Evolutionary conservation across 192 early-diverging fungal genomes (phyloP).

Genomic region (Endogone sp.): DNA sequence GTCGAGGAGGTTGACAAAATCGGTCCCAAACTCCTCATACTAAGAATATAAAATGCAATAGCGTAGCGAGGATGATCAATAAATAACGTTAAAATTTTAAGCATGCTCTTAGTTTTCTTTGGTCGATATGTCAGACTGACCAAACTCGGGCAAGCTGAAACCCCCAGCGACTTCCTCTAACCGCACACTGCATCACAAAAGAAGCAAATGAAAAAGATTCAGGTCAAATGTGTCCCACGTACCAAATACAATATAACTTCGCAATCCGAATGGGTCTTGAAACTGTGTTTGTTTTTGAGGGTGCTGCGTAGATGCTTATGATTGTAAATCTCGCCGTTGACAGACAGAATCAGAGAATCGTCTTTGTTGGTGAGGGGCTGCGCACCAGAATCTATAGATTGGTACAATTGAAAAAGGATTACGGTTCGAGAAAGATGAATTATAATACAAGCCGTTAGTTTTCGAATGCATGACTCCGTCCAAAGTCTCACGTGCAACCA

Average conservation of each 20-base stretch:
- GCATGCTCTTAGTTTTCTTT: conserved; percentile 16
- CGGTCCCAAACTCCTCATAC: conserved; percentile 84
- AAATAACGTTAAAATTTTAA: too few species aligned
- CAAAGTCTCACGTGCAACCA: too few species aligned
- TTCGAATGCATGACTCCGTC: too few species aligned
- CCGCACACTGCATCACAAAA: neutral
- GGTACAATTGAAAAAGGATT: neutral
- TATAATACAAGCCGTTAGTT: too few species aligned
- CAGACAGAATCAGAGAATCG: conserved; percentile 80
- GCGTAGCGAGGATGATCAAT: too few species aligned
- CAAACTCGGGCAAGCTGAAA: neutral
- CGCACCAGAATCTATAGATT: conserved; percentile 76
- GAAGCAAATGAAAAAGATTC: neutral
- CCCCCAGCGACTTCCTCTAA: too few species aligned
- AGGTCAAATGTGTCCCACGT: conserved; percentile 10
- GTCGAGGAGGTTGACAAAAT: conserved; percentile 84
- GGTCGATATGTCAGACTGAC: neutral
- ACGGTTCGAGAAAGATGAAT: too few species aligned
- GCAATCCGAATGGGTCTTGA: conserved; percentile 98
- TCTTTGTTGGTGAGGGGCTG: conserved; percentile 95
- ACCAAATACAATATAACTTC: conserved; percentile 94
- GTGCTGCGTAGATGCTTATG: conserved; percentile 76
- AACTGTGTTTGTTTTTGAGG: conserved; percentile 67
- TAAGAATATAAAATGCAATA: too few species aligned
- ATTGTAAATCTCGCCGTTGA: conserved; percentile 99